Conservation (phyloP, 768 basidiomycete genomes). For the Amanita rubescens region DNA sequence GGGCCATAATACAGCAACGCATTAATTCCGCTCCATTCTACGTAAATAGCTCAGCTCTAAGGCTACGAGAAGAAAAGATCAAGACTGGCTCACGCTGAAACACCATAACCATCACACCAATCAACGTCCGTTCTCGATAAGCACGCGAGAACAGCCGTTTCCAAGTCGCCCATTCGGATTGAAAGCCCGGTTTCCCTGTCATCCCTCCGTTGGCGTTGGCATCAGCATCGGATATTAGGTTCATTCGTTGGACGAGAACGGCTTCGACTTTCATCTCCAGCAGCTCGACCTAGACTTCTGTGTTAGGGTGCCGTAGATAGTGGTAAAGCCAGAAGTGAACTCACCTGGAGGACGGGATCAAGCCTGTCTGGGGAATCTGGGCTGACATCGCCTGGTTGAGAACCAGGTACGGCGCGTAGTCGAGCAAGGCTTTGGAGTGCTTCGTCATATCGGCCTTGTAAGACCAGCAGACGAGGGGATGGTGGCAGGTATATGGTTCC, state of each 20-base stretch:
- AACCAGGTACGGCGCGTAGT: conserved; percentile 36
- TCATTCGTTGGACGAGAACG: conserved; percentile 36
- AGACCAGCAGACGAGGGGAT: conserved; percentile 53
- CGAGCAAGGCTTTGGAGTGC: conserved; percentile 50
- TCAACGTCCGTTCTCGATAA: conserved; percentile 54
- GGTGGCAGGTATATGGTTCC: conserved; percentile 56
- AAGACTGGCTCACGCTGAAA: conserved; percentile 77
- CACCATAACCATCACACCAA: conserved; percentile 71
- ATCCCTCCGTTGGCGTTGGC: conserved; percentile 12
- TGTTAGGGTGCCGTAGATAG: background rate
- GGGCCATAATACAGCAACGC: conserved; percentile 81
- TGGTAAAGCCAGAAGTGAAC: no score
- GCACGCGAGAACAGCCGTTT: conserved; percentile 42
- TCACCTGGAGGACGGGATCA: conserved; percentile 1
- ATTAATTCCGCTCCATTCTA: conserved; percentile 87
- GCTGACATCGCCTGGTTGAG: conserved; percentile 30
- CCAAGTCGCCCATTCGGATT: conserved; percentile 43
- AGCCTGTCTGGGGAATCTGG: conserved; percentile 34
- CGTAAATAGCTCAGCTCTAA: background rate
- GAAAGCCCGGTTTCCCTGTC: conserved; percentile 14
- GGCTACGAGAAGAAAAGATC: background rate
- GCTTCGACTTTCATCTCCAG: conserved; percentile 71
- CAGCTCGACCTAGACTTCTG: conserved; percentile 48
- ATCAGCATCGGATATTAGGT: background rate
- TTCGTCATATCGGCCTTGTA: conserved; percentile 48